Evolutionary conservation across 192 early-diverging fungal species (phyloP).

Genomic region (Spinellus fusiger): DNA sequence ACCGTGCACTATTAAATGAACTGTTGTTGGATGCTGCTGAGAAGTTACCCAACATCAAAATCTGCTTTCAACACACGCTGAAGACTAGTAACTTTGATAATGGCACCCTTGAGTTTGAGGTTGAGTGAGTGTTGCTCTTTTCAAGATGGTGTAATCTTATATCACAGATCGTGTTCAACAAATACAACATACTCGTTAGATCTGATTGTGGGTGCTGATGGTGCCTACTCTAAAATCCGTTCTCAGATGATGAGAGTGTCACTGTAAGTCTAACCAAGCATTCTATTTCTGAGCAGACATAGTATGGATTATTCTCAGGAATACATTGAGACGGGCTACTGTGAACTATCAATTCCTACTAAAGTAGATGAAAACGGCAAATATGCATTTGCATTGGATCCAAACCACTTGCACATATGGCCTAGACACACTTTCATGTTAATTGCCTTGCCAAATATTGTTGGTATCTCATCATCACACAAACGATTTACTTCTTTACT

Average conservation of each 20-base stretch:
- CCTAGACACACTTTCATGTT: slow-evolving; percentile 94
- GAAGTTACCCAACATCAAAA: slow-evolving; percentile 53
- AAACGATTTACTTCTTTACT: background rate
- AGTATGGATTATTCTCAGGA: slow-evolving; percentile 81
- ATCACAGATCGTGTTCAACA: background rate
- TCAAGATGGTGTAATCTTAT: slow-evolving; percentile 2
- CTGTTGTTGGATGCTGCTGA: slow-evolving; percentile 73
- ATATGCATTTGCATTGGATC: slow-evolving; percentile 75
- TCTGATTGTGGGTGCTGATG: slow-evolving; percentile 86
- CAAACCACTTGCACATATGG: slow-evolving; percentile 96
- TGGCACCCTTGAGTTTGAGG: slow-evolving; percentile 46
- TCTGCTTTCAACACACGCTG: slow-evolving; percentile 76
- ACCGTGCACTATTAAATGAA: slow-evolving; percentile 77
- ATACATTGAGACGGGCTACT: slow-evolving; percentile 89
- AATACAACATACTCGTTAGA: slow-evolving; percentile 30
- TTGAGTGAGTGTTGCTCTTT: slow-evolving; percentile 32
- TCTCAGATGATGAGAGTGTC: slow-evolving; percentile 73
- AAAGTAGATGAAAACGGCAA: slow-evolving; percentile 43
- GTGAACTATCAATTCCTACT: slow-evolving; percentile 86
- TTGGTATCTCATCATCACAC: slow-evolving; percentile 26
- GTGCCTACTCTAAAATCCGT: slow-evolving; percentile 76
- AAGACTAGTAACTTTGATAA: slow-evolving; percentile 65
- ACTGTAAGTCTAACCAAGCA: slow-evolving; percentile 37
- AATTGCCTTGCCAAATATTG: slow-evolving; percentile 93
- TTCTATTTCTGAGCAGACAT: background rate